Base-by-base conservation (phyloP, 2,329 filamentous ascomycete genomes). In the Curvularia sp. region DNA sequence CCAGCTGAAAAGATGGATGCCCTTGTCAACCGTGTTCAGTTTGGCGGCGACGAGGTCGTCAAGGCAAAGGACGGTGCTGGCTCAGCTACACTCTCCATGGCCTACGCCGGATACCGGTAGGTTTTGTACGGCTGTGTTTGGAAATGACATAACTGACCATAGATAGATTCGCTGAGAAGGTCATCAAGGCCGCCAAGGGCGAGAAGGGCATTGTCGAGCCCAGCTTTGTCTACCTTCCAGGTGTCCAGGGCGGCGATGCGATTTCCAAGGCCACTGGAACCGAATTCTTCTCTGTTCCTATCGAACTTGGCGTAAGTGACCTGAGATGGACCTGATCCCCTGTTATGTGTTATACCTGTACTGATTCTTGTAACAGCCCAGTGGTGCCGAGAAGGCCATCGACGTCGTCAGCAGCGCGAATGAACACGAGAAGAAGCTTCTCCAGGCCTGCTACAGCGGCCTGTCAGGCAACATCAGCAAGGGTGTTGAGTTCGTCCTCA, bases 31-130 rank as follows among this genome's bases (percentile, higher is more conserved):
- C 93, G 95, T 70, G 91, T 98, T 57, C 95, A 99, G 81, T 98
- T 97, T 71, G 95, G 95, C 78, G 95, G 95, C 84, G 95, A 99
- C 71, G 93, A 97, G 83, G 93, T 97, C 64, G 93, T 97, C 79
- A 89, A 94, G 85, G 93, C 93, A 77, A 97, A 97, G 87, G 91
- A 95, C 67, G 93, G 93, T 74, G 88, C 89, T 75, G 93, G 93
- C 66, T 96, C 92, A 61, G 93, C 93, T 67, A 97, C 93, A 59
- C 86, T 97, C 54, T 96, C 92, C 72, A 97, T 97, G 93, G 93
- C 93, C 61, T 96, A 93, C 78, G 95, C 95, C 69, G 95, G 95
- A 69, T 98, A 89, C 88, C 90, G 56, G 56, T 58, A 55, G 10
- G 52, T 42, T 35, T 15, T 2, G 13, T 13, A 24, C 28, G 24